phyloP scores from a whole-genome alignment of 768 basidiomycete genomes.

The Agrocybe chaxingu region DNA sequence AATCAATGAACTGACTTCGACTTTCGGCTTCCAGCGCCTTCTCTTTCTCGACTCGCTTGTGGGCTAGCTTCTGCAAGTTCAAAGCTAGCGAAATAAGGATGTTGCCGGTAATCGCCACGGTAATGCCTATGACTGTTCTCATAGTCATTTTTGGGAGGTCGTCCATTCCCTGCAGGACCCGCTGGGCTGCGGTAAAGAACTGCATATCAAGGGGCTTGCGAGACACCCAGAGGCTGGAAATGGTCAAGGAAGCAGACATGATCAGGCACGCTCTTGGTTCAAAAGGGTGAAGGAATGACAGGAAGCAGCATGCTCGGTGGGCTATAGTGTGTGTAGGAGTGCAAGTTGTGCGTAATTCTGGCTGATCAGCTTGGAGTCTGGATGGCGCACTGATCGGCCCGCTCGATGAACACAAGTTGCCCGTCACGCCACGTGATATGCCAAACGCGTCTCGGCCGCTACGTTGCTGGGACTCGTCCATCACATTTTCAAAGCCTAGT shows the following conservation, averaged over 20 bases:
- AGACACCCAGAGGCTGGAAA: too few species aligned
- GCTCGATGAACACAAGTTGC: not conserved
- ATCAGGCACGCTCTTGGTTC: too few species aligned
- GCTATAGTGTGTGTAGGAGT: not conserved
- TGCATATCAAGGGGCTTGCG: too few species aligned
- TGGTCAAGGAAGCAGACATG: too few species aligned
- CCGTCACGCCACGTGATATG: not conserved
- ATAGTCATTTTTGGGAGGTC: constrained; percentile 54
- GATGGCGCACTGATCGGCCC: not conserved
- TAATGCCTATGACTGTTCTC: constrained; percentile 71
- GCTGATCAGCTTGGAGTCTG: too few species aligned
- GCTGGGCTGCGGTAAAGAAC: not conserved
- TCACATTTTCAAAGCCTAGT: not conserved
- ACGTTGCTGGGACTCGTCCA: not conserved
- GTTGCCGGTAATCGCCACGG: constrained; percentile 80
- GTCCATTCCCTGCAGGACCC: constrained; percentile 16
- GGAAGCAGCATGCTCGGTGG: not conserved
- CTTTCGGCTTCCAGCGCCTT: constrained; percentile 7
- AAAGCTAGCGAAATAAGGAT: constrained; percentile 87
- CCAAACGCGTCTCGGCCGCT: not conserved
- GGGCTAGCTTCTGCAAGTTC: constrained; percentile 91
- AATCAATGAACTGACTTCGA: constrained; percentile 10
- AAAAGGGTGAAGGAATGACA: not conserved
- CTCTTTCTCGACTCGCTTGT: constrained; percentile 57
- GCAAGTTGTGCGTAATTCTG: too few species aligned